Conservation (phyloP, 192 early-diverging fungal species). For the Backusella luteola region DNA sequence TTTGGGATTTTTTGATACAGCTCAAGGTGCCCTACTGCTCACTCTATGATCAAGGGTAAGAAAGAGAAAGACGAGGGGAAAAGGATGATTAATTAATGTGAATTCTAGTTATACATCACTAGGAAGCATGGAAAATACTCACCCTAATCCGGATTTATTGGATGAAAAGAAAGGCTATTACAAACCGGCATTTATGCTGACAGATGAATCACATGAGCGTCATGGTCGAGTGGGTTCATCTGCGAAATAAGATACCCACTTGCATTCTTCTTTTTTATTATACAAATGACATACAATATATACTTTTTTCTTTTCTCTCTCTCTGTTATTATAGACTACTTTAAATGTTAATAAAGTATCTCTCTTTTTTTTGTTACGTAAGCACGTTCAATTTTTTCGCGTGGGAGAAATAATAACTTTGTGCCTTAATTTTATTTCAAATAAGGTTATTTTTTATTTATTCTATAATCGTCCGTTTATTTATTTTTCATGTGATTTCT, state of each 20-base stretch:
- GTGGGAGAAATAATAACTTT: background rate
- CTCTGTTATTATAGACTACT: background rate
- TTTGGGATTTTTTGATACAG: conserved; percentile 76
- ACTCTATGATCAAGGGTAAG: conserved; percentile 85
- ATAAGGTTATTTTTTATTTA: too few relatives aligned
- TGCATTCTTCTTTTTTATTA: background rate
- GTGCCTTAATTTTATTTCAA: background rate
- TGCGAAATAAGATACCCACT: background rate
- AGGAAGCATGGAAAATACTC: conserved; percentile 80
- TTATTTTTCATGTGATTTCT: too few relatives aligned
- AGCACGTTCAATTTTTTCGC: background rate
- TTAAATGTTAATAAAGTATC: background rate
- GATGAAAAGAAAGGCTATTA: conserved; percentile 39
- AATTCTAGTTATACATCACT: conserved; percentile 86
- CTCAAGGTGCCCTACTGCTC: conserved; percentile 80
- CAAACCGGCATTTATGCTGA: conserved; percentile 63
- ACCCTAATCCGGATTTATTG: conserved; percentile 77
- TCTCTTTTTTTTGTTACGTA: background rate
- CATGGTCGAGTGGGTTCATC: conserved; percentile 49
- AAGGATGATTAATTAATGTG: background rate
- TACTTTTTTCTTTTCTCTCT: background rate
- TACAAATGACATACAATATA: background rate
- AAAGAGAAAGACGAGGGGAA: background rate
- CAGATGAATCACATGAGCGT: conserved; percentile 61
- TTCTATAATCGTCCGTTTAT: too few relatives aligned